Percentiles rank a stretch among this genome's conserved stretches.
Conservation (phyloP, 768 basidiomycete species). For the Royoungia palumana region DNA sequence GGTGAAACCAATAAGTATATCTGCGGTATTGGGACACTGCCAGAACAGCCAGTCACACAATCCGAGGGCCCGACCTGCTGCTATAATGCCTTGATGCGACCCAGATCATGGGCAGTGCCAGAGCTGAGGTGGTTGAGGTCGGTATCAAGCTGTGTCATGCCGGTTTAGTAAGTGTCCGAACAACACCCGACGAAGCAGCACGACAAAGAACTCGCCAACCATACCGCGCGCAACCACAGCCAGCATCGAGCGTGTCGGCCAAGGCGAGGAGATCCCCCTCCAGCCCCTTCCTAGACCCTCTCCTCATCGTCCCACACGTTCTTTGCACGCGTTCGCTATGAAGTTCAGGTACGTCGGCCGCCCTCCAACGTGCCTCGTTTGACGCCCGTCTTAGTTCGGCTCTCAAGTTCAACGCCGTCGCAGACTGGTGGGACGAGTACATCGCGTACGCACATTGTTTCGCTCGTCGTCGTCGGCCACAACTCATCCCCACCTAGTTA, state of each 20-base stretch:
- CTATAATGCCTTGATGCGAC: too few relatives aligned
- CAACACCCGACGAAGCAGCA: neutral
- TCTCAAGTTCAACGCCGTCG: constrained; percentile 86
- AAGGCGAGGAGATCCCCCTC: constrained; percentile 27
- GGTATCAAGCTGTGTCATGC: too few relatives aligned
- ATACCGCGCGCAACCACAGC: constrained; percentile 10
- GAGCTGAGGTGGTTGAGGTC: too few relatives aligned
- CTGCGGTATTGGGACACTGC: too few relatives aligned
- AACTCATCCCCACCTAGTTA: constrained; percentile 47
- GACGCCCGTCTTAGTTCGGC: constrained; percentile 52
- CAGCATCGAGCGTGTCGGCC: constrained; percentile 1
- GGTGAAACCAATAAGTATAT: too few relatives aligned
- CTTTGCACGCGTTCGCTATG: constrained; percentile 24
- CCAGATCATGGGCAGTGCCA: too few relatives aligned
- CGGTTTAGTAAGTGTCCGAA: too few relatives aligned
- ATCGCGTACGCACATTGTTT: constrained; percentile 59
- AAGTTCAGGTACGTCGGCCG: constrained; percentile 31
- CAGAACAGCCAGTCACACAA: too few relatives aligned
- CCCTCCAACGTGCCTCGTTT: neutral
- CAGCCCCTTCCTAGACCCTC: constrained; percentile 6
- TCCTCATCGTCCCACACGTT: neutral
- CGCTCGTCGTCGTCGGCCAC: neutral
- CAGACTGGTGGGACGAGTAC: constrained; percentile 93
- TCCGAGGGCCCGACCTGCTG: too few relatives aligned
- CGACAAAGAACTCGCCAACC: neutral